Evolutionary conservation across 2,329 filamentous ascomycete genomes (phyloP), one percentile per base, ranked within the genome.

Genomic region (Bipolaris victoriae): DNA sequence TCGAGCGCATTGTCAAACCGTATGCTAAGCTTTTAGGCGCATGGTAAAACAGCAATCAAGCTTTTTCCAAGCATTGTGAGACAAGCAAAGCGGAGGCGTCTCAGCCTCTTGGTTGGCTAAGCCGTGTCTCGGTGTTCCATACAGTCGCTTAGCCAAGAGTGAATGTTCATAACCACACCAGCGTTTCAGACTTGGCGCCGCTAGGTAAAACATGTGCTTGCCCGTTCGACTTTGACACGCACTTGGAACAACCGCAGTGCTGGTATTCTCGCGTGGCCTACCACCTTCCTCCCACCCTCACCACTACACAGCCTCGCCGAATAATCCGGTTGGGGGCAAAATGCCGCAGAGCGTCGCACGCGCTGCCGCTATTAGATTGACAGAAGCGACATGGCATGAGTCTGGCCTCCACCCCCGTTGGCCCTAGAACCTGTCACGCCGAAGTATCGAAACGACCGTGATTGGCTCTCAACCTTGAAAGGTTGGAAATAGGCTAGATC

Each of bases 131-230:
- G 43, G 48, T 67, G 70, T 71, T 74, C 61, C 57, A 50, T 48
- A 62, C 57, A 55, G 29, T 61, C 64, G 60, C 67, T 70, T 67
- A 61, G 62, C 63, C 61, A 70, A 66, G 68, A 63, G 62, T 58
- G 63, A 64, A 59, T 37, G 62, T 61, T 63, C 57, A 58, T 60
- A 61, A 47, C 49, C 67, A 65, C 72, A 75, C 72, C 67, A 73
- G 49, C 62, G 71, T 74, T 74, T 74, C 63, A 72, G 63, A 31
- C 70, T 75, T 73, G 70, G 70, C 70, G 67, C 22, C 66, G 67
- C 65, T 62, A 69, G 63, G 67, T 57, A 49, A 56, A 65, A 54
- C 50, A 55, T 49, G 40, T 49, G 52, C 49, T 45, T 55, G 48
- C 54, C 57, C 58, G 22, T 49, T 39, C 37, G 22, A 60, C 55